Evolutionary conservation across 257 asterid species (phyloP), one percentile per base, ranked within the genome.

Genomic region (Linaria vulgaris): DNA sequence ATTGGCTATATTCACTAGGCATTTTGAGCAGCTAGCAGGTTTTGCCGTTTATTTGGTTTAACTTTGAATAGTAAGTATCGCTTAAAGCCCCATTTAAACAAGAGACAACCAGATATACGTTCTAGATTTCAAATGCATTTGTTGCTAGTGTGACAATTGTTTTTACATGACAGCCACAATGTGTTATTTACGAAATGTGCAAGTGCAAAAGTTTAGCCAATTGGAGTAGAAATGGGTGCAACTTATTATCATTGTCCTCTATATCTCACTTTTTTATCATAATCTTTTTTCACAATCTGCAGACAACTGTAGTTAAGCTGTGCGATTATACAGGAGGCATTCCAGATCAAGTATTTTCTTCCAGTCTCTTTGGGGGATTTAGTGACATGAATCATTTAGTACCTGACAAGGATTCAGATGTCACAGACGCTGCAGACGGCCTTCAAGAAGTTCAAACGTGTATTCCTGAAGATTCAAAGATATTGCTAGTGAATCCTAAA

Each of bases 351-450:
- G 80, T 78, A 30, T 74, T 82, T 61, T 64, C 88, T 61, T 58
- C 89, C 49, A 38, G 76, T 37, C 50, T 81, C 60, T 24, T 67
- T 9, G 82, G 63, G 31, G 72, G 70, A 75, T 72, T 71, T 22
- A 61, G 57, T 14, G 89, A 88, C 46, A 78, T 66, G 60, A 83
- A 66, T 79, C 83, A 76, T 60, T 47, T 83, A 71, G 86, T 81
- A 60, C 90, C 91, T 1, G 88, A 82, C 51, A 83, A 81, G 72
- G 97, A 85, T 74, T 79, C 85, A 56, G 95, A 79, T 44, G 59
- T 39, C 22, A 78, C 82, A 19, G 84, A 83, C 21, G 52, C 66
- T 56, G 62, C 71, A 8, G 70, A 68, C 69, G 78, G 69, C 45
- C 64, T 74, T 67, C 82, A 70, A 48, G 96, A 82, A 66, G 78